Evolutionary conservation across 2,329 filamentous ascomycete species (phyloP), one percentile per base, ranked within the genome.

Genomic region (Plectosphaerella plurivora): DNA sequence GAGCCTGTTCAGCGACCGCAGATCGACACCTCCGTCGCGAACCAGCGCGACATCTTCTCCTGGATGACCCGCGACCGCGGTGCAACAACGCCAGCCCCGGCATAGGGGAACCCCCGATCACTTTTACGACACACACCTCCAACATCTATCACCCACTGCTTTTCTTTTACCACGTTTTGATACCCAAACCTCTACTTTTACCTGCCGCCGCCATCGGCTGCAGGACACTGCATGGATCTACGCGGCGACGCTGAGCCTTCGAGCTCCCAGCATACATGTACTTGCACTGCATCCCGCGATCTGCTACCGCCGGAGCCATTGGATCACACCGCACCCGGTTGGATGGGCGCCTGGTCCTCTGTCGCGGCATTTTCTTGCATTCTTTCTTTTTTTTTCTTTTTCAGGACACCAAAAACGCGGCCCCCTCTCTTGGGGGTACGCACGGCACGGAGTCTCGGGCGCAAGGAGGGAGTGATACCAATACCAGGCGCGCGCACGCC

Each of bases 1-100:
- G 86, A 88, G 63, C 69, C 63, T 20, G 56, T 60, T 5, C 59
- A 65, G 46, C 51, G 60, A 53, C 53, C 73, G 63, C 60, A 68
- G 53, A 24, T 67, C 60, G 57, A 73, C 57, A 3, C 59, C 65
- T 12, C 60, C 62, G 47, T 63, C 57, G 18, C 60, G 35, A 53
- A 20, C 22, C 59, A 64, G 42, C 66, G 67, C 47, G 76, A 79
- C 51, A 62, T 79, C 12, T 79, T 79, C 52, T 72, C 68, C 36
- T 79, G 77, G 77, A 79, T 79, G 63, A 74, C 74, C 5, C 70
- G 76, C 57, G 75, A 78, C 51, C 70, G 76, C 49, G 59, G 63
- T 50, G 62, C 50, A 28, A 35, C 54, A 16, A 57, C 55, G 37
- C 55, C 54, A 24, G 49, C 49, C 15, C 49, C 49, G 7, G 39